Conservation (phyloP, 306 rosid species). For the Ziziphus jujuba region DNA sequence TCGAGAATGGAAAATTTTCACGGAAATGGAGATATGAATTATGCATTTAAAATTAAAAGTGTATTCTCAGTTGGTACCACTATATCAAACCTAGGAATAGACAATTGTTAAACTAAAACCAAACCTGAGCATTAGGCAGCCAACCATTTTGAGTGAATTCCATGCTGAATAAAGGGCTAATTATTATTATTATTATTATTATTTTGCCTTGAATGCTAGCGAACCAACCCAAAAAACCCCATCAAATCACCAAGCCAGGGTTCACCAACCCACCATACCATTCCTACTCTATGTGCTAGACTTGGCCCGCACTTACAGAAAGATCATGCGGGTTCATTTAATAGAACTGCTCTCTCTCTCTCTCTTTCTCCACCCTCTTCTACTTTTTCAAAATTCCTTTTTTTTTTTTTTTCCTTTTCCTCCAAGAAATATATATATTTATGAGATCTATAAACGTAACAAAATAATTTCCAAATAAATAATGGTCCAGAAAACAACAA, state of each 20-base stretch:
- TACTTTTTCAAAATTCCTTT: background rate
- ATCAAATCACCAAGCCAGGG: constrained; percentile 18
- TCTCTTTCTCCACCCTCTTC: background rate
- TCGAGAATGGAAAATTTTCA: too few species aligned
- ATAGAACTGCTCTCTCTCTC: constrained; percentile 10
- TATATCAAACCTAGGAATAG: too few species aligned
- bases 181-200: too few species aligned
- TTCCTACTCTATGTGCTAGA: background rate
- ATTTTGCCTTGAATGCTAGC: constrained; percentile 16
- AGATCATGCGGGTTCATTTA: constrained; percentile 38
- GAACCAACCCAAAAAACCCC: constrained; percentile 10
- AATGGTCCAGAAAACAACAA: constrained; percentile 7
- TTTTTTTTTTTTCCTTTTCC: background rate
- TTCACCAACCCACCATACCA: constrained; percentile 4
- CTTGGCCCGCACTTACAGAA: constrained; percentile 39
- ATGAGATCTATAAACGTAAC: too few species aligned
- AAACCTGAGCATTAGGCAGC: constrained; percentile 3
- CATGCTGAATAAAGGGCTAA: background rate
- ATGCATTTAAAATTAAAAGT: too few species aligned
- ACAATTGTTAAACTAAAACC: too few species aligned
- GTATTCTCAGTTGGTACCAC: too few species aligned
- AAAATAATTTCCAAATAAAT: background rate
- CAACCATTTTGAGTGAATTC: background rate
- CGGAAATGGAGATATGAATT: too few species aligned
- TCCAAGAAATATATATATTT: too few species aligned